Evolutionary conservation across 768 basidiomycete genomes (phyloP), one percentile per base, ranked within the genome.

Genomic region (Collybia sordida): DNA sequence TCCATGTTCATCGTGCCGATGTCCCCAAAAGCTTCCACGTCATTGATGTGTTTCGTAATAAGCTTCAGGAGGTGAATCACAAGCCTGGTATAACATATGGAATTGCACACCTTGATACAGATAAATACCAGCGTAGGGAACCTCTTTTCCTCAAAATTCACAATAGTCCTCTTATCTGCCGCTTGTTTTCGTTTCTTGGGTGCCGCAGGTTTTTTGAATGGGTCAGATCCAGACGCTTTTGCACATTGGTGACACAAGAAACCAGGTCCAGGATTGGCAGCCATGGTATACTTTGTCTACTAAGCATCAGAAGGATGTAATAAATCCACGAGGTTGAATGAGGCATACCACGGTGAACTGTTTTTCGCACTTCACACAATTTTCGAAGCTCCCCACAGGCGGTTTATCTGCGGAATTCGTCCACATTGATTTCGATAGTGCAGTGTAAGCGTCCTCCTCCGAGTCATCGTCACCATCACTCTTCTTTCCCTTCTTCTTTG

Each of bases 1-100:
- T 94, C 85, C 73, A 93, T 74, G 62, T 95, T 98, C 66, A 91
- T 65, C 1, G 80, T 58, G 0, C 94, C 93, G 44, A 98, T 89
- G 59, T 96, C 88, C 0, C 96, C 96, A 14, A 95, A 69, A 0
- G 87, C 85, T 54, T 93, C 91, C 5, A 98, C 86, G 57, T 96
- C 90, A 49, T 93, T 80, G 49, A 98, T 96, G 63, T 92, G 83
- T 50, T 82, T 80, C 15, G 88, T 86, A 49, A 98, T 85, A 19
- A 97, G 71, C 90, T 94, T 46, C 6, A 51, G 44, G 35, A 21
- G 11, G 31, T 52, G 45, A 25, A 19, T 21, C 15, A 9, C 2
- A 8, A 5, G 14, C 39, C 6, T 24, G 39, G 19, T 9, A 35
- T 43, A 3, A 34, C 7, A 27, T 5, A 24, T 19, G 3, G 37